Percentiles rank a stretch among this genome's conserved stretches.
Conservation (phyloP, 208 protist genomes). For the Leishmania major region DNA sequence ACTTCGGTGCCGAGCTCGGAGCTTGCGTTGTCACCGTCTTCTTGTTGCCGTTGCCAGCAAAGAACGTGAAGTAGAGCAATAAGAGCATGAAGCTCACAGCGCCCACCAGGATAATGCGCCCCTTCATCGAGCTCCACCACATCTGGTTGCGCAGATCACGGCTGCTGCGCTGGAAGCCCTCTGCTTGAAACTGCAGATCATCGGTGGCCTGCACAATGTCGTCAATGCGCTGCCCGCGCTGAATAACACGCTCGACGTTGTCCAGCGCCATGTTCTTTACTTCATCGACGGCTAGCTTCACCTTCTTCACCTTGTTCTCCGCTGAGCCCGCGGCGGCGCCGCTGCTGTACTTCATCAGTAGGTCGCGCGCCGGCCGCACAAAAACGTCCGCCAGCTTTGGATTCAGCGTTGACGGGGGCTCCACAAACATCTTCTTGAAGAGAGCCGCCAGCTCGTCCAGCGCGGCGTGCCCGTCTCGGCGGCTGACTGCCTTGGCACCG, state of each 20-base stretch:
- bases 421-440: constrained; percentile 90
- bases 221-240: constrained; percentile 84
- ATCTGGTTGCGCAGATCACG: constrained; percentile 84
- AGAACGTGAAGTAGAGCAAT: constrained; percentile 83
- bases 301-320: constrained; percentile 72
- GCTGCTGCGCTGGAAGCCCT: constrained; percentile 86
- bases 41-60: constrained; percentile 28
- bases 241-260: constrained; percentile 84
- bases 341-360: constrained; percentile 59
- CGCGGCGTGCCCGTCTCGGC: constrained; percentile 62
- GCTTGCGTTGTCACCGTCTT: constrained; percentile 1
- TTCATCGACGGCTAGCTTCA: constrained; percentile 81
- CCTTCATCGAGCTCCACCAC: constrained; percentile 89
- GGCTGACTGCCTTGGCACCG: constrained; percentile 42
- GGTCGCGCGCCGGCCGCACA: constrained; percentile 61
- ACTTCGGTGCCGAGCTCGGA: neutral
- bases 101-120: constrained; percentile 69
- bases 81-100: constrained; percentile 68
- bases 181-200: constrained; percentile 87
- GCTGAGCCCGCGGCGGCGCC: neutral
- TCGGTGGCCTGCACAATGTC: constrained; percentile 90
- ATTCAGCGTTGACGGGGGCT: constrained; percentile 62
- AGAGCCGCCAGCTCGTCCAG: constrained; percentile 74
- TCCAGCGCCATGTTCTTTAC: constrained; percentile 85
- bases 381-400: constrained; percentile 71